These are phyloP conservation scores for Penicillium cinerascens DNA, from an alignment of 495 filamentous ascomycete species.

Conservation along the genomic window DNA sequence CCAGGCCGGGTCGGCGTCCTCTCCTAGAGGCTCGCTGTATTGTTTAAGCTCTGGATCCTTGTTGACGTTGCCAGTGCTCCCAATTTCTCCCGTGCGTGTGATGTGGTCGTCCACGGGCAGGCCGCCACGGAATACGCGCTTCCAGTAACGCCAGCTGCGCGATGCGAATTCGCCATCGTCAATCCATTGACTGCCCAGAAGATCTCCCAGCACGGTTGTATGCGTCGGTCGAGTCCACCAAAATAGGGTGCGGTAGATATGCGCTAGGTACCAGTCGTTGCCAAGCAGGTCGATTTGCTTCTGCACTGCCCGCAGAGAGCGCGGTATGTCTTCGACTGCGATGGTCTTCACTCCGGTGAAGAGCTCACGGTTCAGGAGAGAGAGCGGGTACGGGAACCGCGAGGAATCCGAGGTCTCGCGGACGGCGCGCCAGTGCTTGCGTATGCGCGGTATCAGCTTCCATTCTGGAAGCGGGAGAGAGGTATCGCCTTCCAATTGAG, in stretches of 20 bases:
- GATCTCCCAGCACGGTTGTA: conserved; percentile 82
- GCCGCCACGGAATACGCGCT: conserved; percentile 68
- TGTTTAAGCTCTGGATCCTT: conserved; percentile 33
- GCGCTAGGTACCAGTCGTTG: conserved; percentile 92
- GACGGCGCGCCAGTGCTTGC: conserved; percentile 46
- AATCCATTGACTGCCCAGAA: conserved; percentile 97
- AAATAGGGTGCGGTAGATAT: conserved; percentile 81
- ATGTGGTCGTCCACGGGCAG: conserved; percentile 64
- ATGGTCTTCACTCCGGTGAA: conserved; percentile 48
- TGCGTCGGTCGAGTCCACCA: conserved; percentile 85
- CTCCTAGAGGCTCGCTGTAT: conserved; percentile 45
- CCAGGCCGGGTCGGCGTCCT: conserved; percentile 58
- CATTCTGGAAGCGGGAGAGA: conserved; percentile 63
- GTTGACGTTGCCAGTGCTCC: conserved; percentile 4
- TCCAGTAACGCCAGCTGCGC: conserved; percentile 75
- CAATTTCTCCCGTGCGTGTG: conserved; percentile 28
- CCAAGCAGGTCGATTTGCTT: conserved; percentile 86
- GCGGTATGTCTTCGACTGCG: conserved; percentile 61
- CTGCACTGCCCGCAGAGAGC: conserved; percentile 55
- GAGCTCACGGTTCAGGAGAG: conserved; percentile 20
- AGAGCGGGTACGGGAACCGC: conserved; percentile 11
- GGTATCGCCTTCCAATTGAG: conserved; percentile 91
- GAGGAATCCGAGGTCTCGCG: conserved; percentile 19
- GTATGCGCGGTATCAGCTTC: conserved; percentile 56
- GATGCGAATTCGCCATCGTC: conserved; percentile 74